Conservation (phyloP, 2,329 filamentous ascomycete species). For the Exophiala spinifera region DNA sequence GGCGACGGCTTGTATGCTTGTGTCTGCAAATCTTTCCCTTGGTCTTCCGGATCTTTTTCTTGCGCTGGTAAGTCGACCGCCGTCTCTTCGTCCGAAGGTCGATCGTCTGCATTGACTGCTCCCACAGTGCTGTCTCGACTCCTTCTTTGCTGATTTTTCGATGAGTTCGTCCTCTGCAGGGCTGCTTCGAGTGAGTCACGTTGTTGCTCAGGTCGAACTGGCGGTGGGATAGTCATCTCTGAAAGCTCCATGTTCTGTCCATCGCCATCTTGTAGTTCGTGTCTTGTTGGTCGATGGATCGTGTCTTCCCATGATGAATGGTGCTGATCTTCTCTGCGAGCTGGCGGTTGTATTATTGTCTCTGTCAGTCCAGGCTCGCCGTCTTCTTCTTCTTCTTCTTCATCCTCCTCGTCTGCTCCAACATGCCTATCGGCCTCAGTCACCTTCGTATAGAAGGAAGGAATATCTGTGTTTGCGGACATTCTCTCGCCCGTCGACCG, state of each 20-base stretch:
- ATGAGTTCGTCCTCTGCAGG: conserved; percentile 9
- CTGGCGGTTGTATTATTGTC: background rate
- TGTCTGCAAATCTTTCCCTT: conserved; percentile 2
- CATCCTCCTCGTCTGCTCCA: background rate
- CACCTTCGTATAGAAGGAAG: background rate
- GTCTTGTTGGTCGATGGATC: background rate
- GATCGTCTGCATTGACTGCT: conserved; percentile 10
- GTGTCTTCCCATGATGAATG: background rate
- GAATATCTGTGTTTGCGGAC: background rate
- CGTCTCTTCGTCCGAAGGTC: conserved; percentile 12
- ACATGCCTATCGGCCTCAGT: background rate
- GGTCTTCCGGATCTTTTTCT: conserved; percentile 10
- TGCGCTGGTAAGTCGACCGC: background rate
- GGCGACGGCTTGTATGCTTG: conserved; percentile 2
- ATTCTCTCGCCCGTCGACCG: background rate
- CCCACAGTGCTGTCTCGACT: conserved; percentile 4
- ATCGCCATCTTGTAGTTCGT: background rate
- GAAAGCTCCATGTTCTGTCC: conserved; percentile 6
- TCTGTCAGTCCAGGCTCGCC: background rate
- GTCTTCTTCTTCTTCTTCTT: background rate
- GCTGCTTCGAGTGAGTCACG: conserved; percentile 3
- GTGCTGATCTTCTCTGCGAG: background rate
- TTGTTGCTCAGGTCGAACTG: background rate
- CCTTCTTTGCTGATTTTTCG: background rate
- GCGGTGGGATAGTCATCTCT: conserved; percentile 11